Base-by-base conservation (phyloP, 768 basidiomycete species). In the Amanita thiersii region DNA sequence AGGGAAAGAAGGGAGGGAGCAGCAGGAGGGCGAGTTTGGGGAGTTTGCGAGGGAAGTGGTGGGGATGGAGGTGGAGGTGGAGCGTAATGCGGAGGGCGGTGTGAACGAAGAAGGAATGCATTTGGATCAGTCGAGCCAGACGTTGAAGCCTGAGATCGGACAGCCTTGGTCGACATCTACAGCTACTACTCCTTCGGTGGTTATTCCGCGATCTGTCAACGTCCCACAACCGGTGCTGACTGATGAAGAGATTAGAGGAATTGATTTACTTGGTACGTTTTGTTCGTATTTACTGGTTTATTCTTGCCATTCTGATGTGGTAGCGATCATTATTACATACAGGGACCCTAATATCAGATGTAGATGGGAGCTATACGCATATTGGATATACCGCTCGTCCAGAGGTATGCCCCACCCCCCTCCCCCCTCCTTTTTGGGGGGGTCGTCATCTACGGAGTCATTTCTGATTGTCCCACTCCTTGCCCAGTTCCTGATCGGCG, bases 371-470 rank as follows among this genome's bases (percentile, higher is more conserved):
- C 47, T 66, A 71, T 0, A 68, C 59, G 25, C 81, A 78, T 54
- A 64, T 79, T 44, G 81, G 84, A 12, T 68, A 70, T 44, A 85
- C 80, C 0, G 77, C 84, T 4, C 73, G 80, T 26, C 68, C 79
- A 17, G 82, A 86, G 68, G 81, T 82, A 48, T 38, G n/a, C n/a
- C n/a, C n/a, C n/a, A n/a, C n/a, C n/a, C n/a, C n/a, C n/a, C n/a
- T n/a, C n/a, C n/a, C n/a, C n/a, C n/a, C n/a, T n/a, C n/a, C n/a
- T n/a, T n/a, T n/a, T n/a, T n/a, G n/a, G n/a, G 71, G 51, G 8
- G 23, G 14, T 30, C 9, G 29, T 14, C 29, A 9, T 9, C 14
- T 30, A 9, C 9, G 14, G 29, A 30, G 29, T 14, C 29, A 9
- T 30, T 9, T 9, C 29, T 30, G 9, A 30, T 14, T 30, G 14